Conservation (phyloP, 129 eudicot species). For the Arctium lappa region DNA sequence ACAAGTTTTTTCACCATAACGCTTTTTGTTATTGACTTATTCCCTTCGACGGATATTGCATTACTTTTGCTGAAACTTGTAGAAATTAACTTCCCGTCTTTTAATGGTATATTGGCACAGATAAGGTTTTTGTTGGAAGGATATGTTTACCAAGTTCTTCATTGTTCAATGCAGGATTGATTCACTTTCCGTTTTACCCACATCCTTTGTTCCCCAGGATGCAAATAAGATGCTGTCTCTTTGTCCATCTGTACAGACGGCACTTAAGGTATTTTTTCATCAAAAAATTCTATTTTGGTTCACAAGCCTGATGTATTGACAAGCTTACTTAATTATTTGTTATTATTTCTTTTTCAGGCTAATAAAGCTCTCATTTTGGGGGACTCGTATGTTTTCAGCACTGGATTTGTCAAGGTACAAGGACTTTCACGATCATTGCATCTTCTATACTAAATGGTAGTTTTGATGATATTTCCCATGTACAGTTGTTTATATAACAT, state of each 20-base stretch:
- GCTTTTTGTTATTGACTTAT: not conserved
- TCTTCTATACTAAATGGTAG: not conserved
- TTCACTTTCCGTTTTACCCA: conserved; percentile 83
- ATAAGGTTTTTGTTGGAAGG: not conserved
- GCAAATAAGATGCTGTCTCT: conserved; percentile 77
- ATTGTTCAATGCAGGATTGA: conserved; percentile 59
- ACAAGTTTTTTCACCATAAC: not conserved
- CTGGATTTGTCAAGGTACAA: conserved; percentile 77
- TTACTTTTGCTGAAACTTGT: not conserved
- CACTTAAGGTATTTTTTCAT: conserved; percentile 54
- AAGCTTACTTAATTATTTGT: conserved; percentile 2
- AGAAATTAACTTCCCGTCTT: not conserved
- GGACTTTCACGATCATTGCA: not conserved
- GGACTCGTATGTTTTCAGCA: conserved; percentile 77
- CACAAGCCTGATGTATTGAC: not conserved
- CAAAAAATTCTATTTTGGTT: not conserved
- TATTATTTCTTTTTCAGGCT: conserved; percentile 47
- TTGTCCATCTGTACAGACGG: conserved; percentile 76
- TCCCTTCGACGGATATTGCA: not conserved
- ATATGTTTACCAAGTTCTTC: not conserved
- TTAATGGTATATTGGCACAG: not conserved
- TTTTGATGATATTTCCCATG: not conserved
- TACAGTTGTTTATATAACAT: not conserved
- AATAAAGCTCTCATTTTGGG: conserved; percentile 73
- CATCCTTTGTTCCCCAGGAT: conserved; percentile 78